Evolutionary conservation across 2,329 filamentous ascomycete species (phyloP), one percentile per base, ranked within the genome.

Genomic region (Alternaria arbusti): DNA sequence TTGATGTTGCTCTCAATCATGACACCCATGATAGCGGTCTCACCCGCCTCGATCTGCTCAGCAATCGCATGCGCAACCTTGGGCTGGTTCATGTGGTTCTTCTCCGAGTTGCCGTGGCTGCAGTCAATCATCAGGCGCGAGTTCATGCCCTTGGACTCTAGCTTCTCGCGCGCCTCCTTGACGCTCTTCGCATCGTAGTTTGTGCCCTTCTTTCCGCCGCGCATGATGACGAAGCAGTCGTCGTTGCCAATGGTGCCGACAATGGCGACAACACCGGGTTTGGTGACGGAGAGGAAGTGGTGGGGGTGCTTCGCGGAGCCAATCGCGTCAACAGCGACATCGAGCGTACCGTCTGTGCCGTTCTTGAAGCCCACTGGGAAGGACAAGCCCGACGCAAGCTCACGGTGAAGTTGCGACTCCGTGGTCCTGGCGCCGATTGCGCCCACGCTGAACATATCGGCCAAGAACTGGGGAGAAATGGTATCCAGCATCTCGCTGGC

Each of bases 311-410:
- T 90, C 54, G 96, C 95, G 15, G 96, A 93, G 66, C 94, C 94
- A 79, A 98, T 97, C 54, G 96, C 96, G 79, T 99, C 96, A 72
- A 98, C 93, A 12, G 96, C 94, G 5, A 98, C 94, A 60, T 90
- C 88, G 51, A 98, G 84, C 9, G 90, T 91, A 55, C 96, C 96
- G 79, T 99, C 96, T 30, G 96, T 99, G 69, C 96, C 96, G 82
- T 99, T 99, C 88, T 99, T 99, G 91, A 99, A 99, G 55, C 96
- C 96, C 11, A 99, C 94, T 2, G 96, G 96, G 91, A 97, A 98
- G 72, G 92, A 96, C 36, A 98, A 86, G 77, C 96, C 96, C 57
- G 92, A 96, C 22, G 96, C 95, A 67, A 99, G 85, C 83, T 99
- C 96, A 60, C 96, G 90, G 82, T 99, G 96, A 66, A 98, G 86